phyloP scores from a whole-genome alignment of 495 filamentous ascomycete genomes.

The Aspergillus leporis region DNA sequence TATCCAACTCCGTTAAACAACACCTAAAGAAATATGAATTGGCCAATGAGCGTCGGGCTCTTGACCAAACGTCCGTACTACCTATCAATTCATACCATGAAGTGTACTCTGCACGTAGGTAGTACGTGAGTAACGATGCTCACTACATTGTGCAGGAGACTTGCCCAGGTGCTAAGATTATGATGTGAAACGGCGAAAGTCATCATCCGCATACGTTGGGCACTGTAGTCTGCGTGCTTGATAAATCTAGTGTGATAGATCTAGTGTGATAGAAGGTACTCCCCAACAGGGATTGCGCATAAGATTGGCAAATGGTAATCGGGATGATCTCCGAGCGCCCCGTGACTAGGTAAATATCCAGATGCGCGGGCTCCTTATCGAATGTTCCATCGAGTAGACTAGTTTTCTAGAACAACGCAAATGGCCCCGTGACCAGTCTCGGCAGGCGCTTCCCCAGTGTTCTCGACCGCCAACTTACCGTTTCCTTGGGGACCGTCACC shows the following conservation, averaged over 20 bases:
- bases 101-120: too few relatives aligned
- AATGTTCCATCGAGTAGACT: background rate
- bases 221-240: too few relatives aligned
- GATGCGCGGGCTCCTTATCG: background rate
- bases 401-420: background rate
- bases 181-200: too few relatives aligned
- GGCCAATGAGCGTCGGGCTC: background rate
- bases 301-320: background rate
- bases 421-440: slow-evolving; percentile 1
- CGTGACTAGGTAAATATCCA: background rate
- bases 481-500: background rate
- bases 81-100: too few relatives aligned
- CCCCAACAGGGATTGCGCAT: background rate
- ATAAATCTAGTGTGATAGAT: background rate
- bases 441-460: background rate
- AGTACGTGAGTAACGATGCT: too few relatives aligned
- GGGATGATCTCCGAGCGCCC: background rate
- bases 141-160: too few relatives aligned
- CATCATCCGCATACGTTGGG: background rate
- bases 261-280: background rate
- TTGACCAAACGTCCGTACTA: too few relatives aligned
- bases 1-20: background rate
- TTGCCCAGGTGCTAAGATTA: too few relatives aligned
- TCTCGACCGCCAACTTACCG: background rate
- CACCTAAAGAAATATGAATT: background rate